Evolutionary conservation across 805 yeast species (phyloP).

Genomic region (Kurtzmaniella cleridarum): DNA sequence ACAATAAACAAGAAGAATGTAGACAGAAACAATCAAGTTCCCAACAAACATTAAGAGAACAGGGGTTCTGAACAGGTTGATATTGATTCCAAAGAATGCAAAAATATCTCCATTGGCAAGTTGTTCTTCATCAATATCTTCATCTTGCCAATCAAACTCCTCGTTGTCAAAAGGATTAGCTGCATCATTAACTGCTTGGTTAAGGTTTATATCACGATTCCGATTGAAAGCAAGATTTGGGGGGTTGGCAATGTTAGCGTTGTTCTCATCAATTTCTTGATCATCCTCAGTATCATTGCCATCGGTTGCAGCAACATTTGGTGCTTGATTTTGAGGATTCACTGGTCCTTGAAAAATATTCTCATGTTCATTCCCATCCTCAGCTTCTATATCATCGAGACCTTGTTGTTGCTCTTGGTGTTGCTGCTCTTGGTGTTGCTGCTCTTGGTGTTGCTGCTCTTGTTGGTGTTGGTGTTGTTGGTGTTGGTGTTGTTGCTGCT

Average conservation of each 20-base stretch:
- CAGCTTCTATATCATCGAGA: slow-evolving; percentile 16
- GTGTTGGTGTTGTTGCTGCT: slow-evolving; percentile 2
- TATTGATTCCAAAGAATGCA: slow-evolving; percentile 30
- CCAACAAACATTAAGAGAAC: slow-evolving; percentile 26
- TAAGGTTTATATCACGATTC: background rate
- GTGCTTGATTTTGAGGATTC: background rate
- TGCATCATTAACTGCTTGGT: background rate
- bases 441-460: background rate
- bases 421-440: slow-evolving; percentile 3
- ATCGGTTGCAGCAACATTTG: background rate
- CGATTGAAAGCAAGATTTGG: slow-evolving; percentile 1
- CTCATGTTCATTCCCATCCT: slow-evolving; percentile 6
- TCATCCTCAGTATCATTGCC: slow-evolving; percentile 12
- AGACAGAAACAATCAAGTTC: slow-evolving; percentile 27
- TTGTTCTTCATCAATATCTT: background rate
- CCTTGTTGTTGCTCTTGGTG: background rate
- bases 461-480: background rate
- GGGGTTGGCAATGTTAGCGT: slow-evolving; percentile 2
- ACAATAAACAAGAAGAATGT: slow-evolving; percentile 39
- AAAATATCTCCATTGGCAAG: slow-evolving; percentile 22
- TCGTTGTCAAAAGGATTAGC: background rate
- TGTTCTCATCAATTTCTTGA: slow-evolving; percentile 8
- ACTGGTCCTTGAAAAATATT: background rate
- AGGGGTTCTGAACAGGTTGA: slow-evolving; percentile 29
- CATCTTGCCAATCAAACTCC: background rate